Evolutionary conservation across 2,329 filamentous ascomycete species (phyloP).

Genomic region (Beauveria varroae): DNA sequence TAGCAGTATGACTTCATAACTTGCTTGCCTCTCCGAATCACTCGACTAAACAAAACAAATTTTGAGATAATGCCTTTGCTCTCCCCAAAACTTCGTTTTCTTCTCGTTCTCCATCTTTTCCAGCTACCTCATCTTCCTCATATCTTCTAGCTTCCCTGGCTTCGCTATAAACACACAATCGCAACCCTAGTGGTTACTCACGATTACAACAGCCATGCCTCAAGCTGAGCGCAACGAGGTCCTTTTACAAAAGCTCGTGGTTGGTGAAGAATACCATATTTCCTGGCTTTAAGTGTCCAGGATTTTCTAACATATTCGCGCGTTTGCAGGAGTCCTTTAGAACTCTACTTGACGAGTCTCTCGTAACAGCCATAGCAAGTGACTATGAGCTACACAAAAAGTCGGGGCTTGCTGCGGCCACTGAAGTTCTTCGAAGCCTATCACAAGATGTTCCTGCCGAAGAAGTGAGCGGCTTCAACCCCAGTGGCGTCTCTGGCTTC

Average conservation of each 20-base stretch:
- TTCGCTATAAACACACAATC: not conserved
- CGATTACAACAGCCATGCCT: not conserved
- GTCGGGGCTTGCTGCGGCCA: constrained; percentile 45
- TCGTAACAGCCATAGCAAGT: constrained; percentile 65
- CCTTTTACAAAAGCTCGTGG: constrained; percentile 2
- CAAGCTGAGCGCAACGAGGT: not conserved
- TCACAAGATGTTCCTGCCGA: constrained; percentile 57
- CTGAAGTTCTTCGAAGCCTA: constrained; percentile 55
- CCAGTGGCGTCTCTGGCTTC: constrained; percentile 57
- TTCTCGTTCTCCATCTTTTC: not conserved
- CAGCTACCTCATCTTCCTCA: not conserved
- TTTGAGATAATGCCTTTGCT: not conserved
- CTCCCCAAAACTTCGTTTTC: not conserved
- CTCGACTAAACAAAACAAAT: not conserved
- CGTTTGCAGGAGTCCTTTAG: constrained; percentile 58
- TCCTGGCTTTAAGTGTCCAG: not conserved
- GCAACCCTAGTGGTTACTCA: not conserved
- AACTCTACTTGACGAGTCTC: constrained; percentile 66
- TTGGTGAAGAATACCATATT: not conserved
- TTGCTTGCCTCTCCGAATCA: not conserved
- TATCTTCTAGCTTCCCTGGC: not conserved
- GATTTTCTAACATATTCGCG: not conserved
- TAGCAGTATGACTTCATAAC: not conserved
- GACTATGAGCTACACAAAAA: constrained; percentile 61
- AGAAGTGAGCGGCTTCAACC: constrained; percentile 70